Conservation (phyloP, 768 basidiomycete species). For the Panellus pusillus region DNA sequence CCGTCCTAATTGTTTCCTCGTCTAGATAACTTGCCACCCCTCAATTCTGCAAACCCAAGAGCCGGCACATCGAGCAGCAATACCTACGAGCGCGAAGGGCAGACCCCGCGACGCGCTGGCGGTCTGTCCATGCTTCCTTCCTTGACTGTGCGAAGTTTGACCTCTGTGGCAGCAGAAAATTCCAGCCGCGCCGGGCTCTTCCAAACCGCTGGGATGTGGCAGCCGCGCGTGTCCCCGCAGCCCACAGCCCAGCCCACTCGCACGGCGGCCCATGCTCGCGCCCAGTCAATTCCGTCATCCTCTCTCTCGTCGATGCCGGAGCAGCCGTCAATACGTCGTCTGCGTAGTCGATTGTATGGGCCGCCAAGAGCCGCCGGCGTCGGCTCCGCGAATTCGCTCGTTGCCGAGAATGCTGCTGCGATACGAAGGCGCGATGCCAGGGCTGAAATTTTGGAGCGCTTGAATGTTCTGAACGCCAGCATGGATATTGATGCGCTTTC, state of each 20-base stretch:
- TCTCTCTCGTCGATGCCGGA: conserved; percentile 2
- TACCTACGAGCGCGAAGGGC: background rate
- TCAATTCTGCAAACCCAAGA: conserved; percentile 1
- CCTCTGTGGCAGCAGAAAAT: background rate
- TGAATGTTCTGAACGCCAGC: conserved; percentile 7
- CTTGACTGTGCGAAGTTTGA: background rate
- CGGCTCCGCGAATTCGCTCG: conserved; percentile 39
- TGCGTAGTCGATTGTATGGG: conserved; percentile 17
- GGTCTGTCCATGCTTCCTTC: background rate
- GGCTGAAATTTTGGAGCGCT: conserved; percentile 31
- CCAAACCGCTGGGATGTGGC: conserved; percentile 7
- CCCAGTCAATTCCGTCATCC: conserved; percentile 18
- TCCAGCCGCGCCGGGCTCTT: background rate
- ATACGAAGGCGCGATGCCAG: conserved; percentile 38
- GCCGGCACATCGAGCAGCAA: background rate
- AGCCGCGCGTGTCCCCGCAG: conserved; percentile 18
- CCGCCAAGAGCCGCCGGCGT: conserved; percentile 29
- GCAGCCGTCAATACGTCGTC: conserved; percentile 14
- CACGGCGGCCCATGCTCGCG: conserved; percentile 18
- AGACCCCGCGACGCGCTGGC: background rate
- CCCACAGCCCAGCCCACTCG: conserved; percentile 18
- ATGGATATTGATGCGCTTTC: conserved; percentile 9
- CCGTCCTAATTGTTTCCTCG: background rate
- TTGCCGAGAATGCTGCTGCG: conserved; percentile 46
- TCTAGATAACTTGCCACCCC: background rate